Conservation (phyloP, 2,329 filamentous ascomycete species). For the Penicillium paneum region DNA sequence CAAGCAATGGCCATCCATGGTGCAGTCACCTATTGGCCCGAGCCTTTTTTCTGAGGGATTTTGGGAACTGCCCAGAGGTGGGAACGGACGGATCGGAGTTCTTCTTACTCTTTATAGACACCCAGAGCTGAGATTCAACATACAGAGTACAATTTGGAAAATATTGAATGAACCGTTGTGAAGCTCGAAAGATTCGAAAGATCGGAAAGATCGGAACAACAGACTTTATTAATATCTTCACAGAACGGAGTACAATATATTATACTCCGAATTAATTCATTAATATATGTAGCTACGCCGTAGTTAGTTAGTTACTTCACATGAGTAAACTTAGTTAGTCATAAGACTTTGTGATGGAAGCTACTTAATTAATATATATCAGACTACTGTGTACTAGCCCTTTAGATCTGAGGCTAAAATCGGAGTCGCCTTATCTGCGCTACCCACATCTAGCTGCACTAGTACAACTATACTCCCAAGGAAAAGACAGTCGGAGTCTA, state of each 20-base stretch:
- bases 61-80: conserved; percentile 10
- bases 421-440: background rate
- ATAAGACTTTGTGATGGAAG: background rate
- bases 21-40: background rate
- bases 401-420: conserved; percentile 1
- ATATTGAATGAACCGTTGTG: background rate
- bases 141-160: background rate
- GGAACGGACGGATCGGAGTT: conserved; percentile 9
- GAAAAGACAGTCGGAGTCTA: background rate
- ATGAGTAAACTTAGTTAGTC: background rate
- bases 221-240: background rate
- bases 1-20: background rate
- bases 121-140: background rate
- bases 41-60: conserved; percentile 14
- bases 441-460: conserved; percentile 1
- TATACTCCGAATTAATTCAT: background rate
- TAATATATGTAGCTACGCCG: too few species aligned
- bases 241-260: background rate
- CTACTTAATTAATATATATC: background rate
- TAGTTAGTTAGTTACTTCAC: too few species aligned
- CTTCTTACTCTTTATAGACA: conserved; percentile 4
- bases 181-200: background rate
- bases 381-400: background rate
- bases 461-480: background rate
- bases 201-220: background rate